phyloP scores from a whole-genome alignment of 345 rosid genomes.

The Eucalyptus pauciflora region DNA sequence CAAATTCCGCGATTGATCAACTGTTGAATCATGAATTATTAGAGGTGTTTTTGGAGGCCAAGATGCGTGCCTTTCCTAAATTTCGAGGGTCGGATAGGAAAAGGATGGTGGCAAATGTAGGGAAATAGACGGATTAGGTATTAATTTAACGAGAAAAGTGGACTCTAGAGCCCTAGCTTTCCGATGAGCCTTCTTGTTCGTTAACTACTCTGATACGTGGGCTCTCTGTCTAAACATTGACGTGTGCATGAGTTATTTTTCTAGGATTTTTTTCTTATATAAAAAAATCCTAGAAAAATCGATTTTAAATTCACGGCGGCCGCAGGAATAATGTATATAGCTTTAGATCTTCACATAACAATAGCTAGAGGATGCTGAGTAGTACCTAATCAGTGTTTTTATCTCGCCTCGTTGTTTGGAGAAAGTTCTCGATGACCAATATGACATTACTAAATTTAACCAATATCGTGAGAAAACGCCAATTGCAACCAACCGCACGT shows the following conservation, averaged over 20 bases:
- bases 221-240: not conserved
- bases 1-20: accelerated
- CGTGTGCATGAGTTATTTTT: not conserved
- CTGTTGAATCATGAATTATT: not conserved
- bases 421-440: not conserved
- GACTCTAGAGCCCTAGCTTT: not conserved
- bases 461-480: not conserved
- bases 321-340: accelerated
- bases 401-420: not conserved
- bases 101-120: not conserved
- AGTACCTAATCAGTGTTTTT: not conserved
- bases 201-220: not conserved
- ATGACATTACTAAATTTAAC: not conserved
- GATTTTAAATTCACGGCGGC: accelerated
- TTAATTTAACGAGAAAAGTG: not conserved
- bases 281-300: not conserved
- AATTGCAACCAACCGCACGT: too few species aligned
- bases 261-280: too few species aligned
- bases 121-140: not conserved
- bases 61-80: not conserved
- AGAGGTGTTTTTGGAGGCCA: accelerated
- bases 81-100: not conserved
- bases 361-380: not conserved
- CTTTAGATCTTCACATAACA: not conserved
- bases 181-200: not conserved